Evolutionary conservation across 495 filamentous ascomycete genomes (phyloP), one percentile per base, ranked within the genome.

Genomic region (Aspergillus olivimuriae): DNA sequence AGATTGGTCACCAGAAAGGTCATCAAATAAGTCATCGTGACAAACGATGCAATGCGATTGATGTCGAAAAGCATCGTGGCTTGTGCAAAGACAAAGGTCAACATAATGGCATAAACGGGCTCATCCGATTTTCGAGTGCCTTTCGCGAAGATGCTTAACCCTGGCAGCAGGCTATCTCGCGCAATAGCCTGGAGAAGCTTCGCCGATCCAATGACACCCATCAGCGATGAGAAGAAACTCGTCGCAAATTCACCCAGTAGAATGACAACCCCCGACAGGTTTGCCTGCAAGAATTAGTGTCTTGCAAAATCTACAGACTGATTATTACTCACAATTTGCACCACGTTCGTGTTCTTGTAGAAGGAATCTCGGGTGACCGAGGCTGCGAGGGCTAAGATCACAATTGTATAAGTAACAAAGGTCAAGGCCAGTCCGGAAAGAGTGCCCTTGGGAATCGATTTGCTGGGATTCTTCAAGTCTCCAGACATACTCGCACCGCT

Each of bases 401-500:
- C 87, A 24, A 84, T 47, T 2, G 84, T 61, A 61, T 94, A 94
- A 1, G 80, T 68, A 36, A 87, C 47, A 52, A 94, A 87, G 1
- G 88, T 94, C 32, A 86, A 71, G 10, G 76, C 70, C 47, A 92
- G 73, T 1, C 86, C 87, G 51, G 80, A 81, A 7, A 94, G 67
- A 1, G 88, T 94, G 4, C 88, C 88, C 51, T 76, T 81, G 0
- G 88, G 88, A 41, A 94, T 94, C 2, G 86, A 76, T 52, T 84
- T 88, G 72, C 86, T 90, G 5, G 88, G 87, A 44, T 89, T 82
- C 45, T 76, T 82, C 31, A 94, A 56, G 60, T 94, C 87, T 2
- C 88, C 88, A 8, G 87, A 92, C 88, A 94, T 94, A 47, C 84
- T 89, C 2, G 87, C 87, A n/a, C 87, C 87, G 23, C 74, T 77